Base-by-base conservation (phyloP, 176 grass and related monocot species). In the Lolium rigidum region DNA sequence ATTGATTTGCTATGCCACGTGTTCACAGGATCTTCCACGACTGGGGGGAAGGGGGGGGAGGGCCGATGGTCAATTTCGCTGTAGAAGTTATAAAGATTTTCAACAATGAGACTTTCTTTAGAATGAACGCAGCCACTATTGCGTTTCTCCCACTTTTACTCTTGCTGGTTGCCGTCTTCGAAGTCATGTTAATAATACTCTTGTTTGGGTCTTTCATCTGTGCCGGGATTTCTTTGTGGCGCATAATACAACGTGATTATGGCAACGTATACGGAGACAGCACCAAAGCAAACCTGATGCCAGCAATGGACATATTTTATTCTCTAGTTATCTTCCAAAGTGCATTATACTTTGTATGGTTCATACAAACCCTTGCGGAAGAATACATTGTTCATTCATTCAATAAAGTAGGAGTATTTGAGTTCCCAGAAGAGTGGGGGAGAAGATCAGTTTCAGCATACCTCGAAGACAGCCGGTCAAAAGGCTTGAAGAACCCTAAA, bases 311-410 rank as follows among this genome's bases (percentile, higher is more conserved):
- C 14, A 28, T 80, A 80, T 80, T 80, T 43, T 80, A 80, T 7
- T 64, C 77, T 47, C 21, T 79, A 15, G 58, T 79, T 79, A n/a
- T 79, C 13, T 47, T n/a, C 77, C 77, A 63, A 26, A 38, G 77
- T 43, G 15, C 3, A 2, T 4, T 43, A 4, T 79, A 17, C 2
- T 6, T 21, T 39, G 1, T 16, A 61, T 79, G n/a, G 56, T 0
- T 0, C 7, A 1, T 2, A 10, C 1, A 0, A 1, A 13, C 6
- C 0, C 0, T 0, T 37, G 39, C 10, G 6, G n/a, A 1, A 2
- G 0, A 0, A 10, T 2, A 0, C 3, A 0, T 0, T 8, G n/a
- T 62, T 2, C 18, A 0, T 4, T 2, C 6, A 3, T 8, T 41
- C 9, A 5, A 5, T 24, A 35, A 35, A 3, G 31, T 35, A 35